These are phyloP conservation scores for Fraxinus paxiana DNA, from an alignment of 305 asterid species.

Conservation along the genomic window DNA sequence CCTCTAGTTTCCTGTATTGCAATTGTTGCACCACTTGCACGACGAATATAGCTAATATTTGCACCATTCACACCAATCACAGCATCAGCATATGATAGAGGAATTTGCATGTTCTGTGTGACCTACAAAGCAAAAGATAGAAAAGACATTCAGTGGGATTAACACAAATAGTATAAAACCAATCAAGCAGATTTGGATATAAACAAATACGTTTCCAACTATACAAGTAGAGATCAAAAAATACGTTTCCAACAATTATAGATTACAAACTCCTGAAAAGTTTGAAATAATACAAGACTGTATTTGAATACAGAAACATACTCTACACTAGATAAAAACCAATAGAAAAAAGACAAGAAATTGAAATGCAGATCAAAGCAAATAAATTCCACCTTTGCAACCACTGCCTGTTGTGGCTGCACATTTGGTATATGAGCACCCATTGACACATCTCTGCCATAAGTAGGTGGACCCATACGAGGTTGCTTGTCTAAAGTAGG, in stretches of 20 bases:
- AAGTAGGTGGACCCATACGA: conserved; percentile 45
- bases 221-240: not conserved
- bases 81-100: conserved; percentile 69
- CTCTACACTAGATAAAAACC: not conserved
- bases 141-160: conserved; percentile 13
- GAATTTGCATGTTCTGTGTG: conserved; percentile 71
- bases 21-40: conserved; percentile 80
- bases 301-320: not conserved
- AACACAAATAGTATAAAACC: not conserved
- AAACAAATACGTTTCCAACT: not conserved
- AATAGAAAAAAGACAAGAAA: not conserved
- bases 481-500: conserved; percentile 47
- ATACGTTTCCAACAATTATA: not conserved
- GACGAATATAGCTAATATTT: conserved; percentile 77
- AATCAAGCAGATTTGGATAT: not conserved
- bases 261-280: not conserved
- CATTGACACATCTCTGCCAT: conserved; percentile 47
- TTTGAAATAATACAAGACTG: not conserved
- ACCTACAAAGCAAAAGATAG: conserved; percentile 37
- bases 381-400: conserved; percentile 44
- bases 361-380: not conserved
- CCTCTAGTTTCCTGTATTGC: conserved; percentile 75
- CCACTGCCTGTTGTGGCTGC: conserved; percentile 59
- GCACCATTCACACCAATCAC: conserved; percentile 75
- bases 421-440: conserved; percentile 45